phyloP scores from a whole-genome alignment of 352 stramenopile species.

The Phytophthora constricta region DNA sequence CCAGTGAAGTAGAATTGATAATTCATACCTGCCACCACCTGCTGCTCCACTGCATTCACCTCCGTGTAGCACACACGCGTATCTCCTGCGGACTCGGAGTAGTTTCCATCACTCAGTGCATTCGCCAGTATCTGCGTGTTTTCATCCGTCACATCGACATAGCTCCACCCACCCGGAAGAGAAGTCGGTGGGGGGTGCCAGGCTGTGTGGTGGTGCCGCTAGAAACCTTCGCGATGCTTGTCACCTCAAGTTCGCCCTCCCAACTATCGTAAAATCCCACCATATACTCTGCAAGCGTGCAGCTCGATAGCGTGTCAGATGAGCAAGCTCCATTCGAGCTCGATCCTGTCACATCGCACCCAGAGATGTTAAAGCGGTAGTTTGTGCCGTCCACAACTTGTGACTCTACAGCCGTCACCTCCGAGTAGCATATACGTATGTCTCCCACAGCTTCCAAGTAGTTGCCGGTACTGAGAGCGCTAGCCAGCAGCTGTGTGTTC shows the following conservation, averaged over 20 bases:
- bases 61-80: slow-evolving; percentile 52
- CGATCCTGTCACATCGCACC: slow-evolving; percentile 32
- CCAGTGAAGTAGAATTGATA: slow-evolving; percentile 73
- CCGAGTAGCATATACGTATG: slow-evolving; percentile 33
- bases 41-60: slow-evolving; percentile 48
- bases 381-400: slow-evolving; percentile 67
- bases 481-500: slow-evolving; percentile 16
- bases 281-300: slow-evolving; percentile 37
- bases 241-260: slow-evolving; percentile 50
- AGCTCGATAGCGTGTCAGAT: slow-evolving; percentile 21
- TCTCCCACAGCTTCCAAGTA: slow-evolving; percentile 3
- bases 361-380: slow-evolving; percentile 59
- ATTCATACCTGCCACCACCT: slow-evolving; percentile 81
- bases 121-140: slow-evolving; percentile 34
- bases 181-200: no score
- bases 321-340: slow-evolving; percentile 36
- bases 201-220: not conserved
- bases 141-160: slow-evolving; percentile 35
- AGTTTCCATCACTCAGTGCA: slow-evolving; percentile 38
- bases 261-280: slow-evolving; percentile 16
- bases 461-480: slow-evolving; percentile 12
- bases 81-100: slow-evolving; percentile 30
- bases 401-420: slow-evolving; percentile 27
- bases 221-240: slow-evolving; percentile 1
- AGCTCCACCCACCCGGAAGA: no score